These are phyloP conservation scores for Rhynchospora pubera DNA, from an alignment of 176 grass and related monocot genomes.

Conservation along the genomic window DNA sequence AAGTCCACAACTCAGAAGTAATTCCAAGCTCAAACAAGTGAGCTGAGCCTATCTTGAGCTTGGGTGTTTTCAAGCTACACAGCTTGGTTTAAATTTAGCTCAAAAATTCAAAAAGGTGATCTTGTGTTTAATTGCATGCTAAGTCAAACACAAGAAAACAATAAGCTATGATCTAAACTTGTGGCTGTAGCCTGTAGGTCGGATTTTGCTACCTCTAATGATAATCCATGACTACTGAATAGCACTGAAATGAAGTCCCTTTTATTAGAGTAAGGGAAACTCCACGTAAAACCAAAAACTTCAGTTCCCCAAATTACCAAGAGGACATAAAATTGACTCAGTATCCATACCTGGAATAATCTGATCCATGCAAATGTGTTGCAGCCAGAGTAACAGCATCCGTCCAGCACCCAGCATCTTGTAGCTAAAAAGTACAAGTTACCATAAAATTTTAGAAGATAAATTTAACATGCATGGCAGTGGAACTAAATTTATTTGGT, in stretches of 20 bases:
- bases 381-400: conserved; percentile 96
- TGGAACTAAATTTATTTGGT: not conserved
- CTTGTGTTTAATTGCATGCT: not conserved
- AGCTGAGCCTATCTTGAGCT: not conserved
- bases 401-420: conserved; percentile 97
- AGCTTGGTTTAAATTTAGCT: not conserved
- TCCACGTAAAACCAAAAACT: not conserved
- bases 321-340: not conserved
- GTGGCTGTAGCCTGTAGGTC: not conserved
- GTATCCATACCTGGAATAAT: conserved; percentile 76
- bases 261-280: not conserved
- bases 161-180: not conserved
- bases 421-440: conserved; percentile 50
- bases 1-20: not conserved
- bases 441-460: conserved; percentile 17
- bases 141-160: not conserved
- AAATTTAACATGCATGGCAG: not conserved
- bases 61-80: not conserved
- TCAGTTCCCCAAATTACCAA: not conserved
- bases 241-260: not conserved
- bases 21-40: not conserved
- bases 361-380: conserved; percentile 92
- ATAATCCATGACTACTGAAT: not conserved
- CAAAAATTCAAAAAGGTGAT: not conserved
- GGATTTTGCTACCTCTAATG: not conserved